Evolutionary conservation across 768 basidiomycete genomes (phyloP), one percentile per base, ranked within the genome.

Genomic region (Pholiota conissans): DNA sequence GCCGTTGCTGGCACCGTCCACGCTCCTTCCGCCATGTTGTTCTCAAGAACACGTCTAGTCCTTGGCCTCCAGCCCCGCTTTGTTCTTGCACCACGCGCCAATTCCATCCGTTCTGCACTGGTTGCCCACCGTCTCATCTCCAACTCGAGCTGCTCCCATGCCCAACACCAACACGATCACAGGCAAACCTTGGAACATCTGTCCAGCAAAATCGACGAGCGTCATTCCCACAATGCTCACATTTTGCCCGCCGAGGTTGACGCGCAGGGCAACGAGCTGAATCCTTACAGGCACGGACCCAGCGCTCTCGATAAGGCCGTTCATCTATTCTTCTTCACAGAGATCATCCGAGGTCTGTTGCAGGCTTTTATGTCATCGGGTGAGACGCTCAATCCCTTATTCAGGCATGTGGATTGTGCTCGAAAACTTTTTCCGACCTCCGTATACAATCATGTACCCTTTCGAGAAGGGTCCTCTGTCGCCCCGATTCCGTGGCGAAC

Each of bases 391-490:
- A 63, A 68, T 46, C 61, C 62, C 32, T 48, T 39, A 45, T 51
- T 5, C 65, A 98, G 96, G 96, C 67, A 95, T 98, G 93, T 97
- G 95, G 93, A 89, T 99, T 68, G 95, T 98, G 27, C 55, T 92
- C 57, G 92, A 93, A 73, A 87, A 93, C 67, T 89, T 92, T 76
- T 93, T 92, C 82, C 83, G 95, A 58, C 93, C 92, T 27, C 96
- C 96, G 26, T 99, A 98, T 74, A 99, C 96, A 29, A 98, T 98
- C 79, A 95, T 90, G 89, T 94, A 94, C 71, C 95, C 95, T 3
- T 97, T 94, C 65, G 97, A 99, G 78, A 98, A 98, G 73, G 97
- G 97, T 30, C 97, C 97, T 22, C 76, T 98, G 48, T 97, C 95
- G 27, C 95, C 97, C 49, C 92, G 97, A 59, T 99, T 99, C 81